These are phyloP conservation scores for Chlorella vulgaris DNA, from an alignment of 139 green algal species.

Conservation along the genomic window DNA sequence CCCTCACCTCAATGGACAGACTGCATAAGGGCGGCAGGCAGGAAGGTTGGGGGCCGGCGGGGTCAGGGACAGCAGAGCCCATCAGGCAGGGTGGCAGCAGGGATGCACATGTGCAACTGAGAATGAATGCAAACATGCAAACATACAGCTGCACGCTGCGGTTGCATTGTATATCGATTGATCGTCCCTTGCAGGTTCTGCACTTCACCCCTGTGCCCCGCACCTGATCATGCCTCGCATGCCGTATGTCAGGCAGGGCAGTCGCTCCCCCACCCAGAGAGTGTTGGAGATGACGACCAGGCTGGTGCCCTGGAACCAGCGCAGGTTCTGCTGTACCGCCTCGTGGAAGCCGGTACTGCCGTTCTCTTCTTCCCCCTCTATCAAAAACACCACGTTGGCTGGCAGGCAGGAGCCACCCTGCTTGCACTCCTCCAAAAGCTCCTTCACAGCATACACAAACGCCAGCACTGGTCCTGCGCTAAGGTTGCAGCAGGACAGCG, in stretches of 20 bases:
- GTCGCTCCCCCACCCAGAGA: conserved; percentile 88
- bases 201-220: too few relatives aligned
- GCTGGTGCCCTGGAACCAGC: conserved; percentile 78
- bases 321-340: conserved; percentile 71
- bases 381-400: conserved; percentile 91
- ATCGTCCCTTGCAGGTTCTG: too few relatives aligned
- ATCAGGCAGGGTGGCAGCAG: too few relatives aligned
- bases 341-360: conserved; percentile 78
- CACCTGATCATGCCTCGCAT: conserved; percentile 85
- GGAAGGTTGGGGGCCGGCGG: too few relatives aligned
- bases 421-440: conserved; percentile 74
- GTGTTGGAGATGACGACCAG: conserved; percentile 92
- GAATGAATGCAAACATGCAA: too few relatives aligned
- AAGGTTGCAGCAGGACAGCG: background rate
- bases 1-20: conserved; percentile 70
- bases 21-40: background rate
- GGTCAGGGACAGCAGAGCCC: too few relatives aligned
- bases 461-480: conserved; percentile 84
- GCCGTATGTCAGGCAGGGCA: conserved; percentile 96
- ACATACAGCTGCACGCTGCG: too few relatives aligned
- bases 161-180: too few relatives aligned
- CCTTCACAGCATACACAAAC: conserved; percentile 90
- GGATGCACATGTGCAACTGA: too few relatives aligned
- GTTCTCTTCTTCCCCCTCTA: conserved; percentile 95
- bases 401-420: conserved; percentile 59